Base-by-base conservation (phyloP, 148 eudicot genomes). In the Linanthus parryae region DNA sequence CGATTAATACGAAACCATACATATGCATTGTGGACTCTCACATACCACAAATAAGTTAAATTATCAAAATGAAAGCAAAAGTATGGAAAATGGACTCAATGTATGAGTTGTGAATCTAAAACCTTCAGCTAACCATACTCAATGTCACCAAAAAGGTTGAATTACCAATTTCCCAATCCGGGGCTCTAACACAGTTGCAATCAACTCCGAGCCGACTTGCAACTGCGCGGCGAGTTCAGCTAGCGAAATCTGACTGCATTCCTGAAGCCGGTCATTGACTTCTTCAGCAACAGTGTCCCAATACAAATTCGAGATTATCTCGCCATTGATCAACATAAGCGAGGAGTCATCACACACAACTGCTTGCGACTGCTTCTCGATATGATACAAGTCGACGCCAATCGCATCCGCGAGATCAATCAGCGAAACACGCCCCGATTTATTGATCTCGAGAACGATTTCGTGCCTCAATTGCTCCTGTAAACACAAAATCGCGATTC, bases 341-440 rank as follows among this genome's bases (percentile, higher is more conserved):
- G 58, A 71, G 1, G 78, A 46, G 54, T 87, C 90, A 72, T 66
- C 69, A 13, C 81, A 58, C 15, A 87, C 87, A 15, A 82, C 61
- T 58, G 44, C 48, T 25, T 81, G 83, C 50, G 96, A 70, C 62
- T 92, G 96, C 51, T 61, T 87, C 74, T 92, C 98, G 13, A 92
- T 94, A 73, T 87, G 94, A 63, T 87, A 92, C 33, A 87, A 78
- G 68, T 92, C 98, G 6, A 92, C 96, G 17, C 96, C 94, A 25
- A 62, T 73, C 17, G 49, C 58, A 54, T 92, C 98, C 3, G 94
- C 83, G 13, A 92, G 85, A 70, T 92, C 96, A 70, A 92, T 92
- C 75, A 92, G 33, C 20, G 98, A 92, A 23, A 75, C 88, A 51
- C 96, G 90, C 59, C 98, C 98, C 54, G 70, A 50, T 65, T 69